Evolutionary conservation across 306 rosid genomes (phyloP).

Genomic region (Vigna nakashimae): DNA sequence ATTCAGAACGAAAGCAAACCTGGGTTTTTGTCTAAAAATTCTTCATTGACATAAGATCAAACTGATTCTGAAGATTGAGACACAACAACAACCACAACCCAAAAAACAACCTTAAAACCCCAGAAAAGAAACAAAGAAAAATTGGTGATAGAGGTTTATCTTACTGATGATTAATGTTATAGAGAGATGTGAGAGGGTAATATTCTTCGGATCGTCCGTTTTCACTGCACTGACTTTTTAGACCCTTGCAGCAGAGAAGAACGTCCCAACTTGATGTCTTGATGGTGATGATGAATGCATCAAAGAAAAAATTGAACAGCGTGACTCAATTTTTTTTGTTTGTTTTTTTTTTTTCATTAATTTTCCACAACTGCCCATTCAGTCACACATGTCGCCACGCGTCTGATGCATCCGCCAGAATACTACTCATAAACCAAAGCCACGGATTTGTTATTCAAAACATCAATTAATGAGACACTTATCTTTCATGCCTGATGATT

Average conservation of each 20-base stretch:
- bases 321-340: background rate
- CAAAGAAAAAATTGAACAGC: constrained; percentile 26
- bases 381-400: constrained; percentile 32
- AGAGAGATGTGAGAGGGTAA: constrained; percentile 37
- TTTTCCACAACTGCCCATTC: constrained; percentile 24
- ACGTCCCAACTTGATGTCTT: constrained; percentile 51
- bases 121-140: constrained; percentile 17
- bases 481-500: background rate
- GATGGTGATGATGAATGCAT: constrained; percentile 41
- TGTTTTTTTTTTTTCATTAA: background rate
- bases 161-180: constrained; percentile 39
- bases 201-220: constrained; percentile 72
- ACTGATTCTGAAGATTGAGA: constrained; percentile 58
- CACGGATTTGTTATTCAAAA: constrained; percentile 3
- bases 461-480: constrained; percentile 15
- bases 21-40: constrained; percentile 53
- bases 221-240: constrained; percentile 71
- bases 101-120: constrained; percentile 39
- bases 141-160: constrained; percentile 38
- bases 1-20: constrained; percentile 46
- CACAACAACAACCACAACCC: background rate
- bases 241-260: constrained; percentile 61
- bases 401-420: background rate
- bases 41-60: constrained; percentile 53
- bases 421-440: constrained; percentile 5